A percentile compares a stretch with the other conserved stretches of the same genome.
phyloP scores from a whole-genome alignment of 2,329 filamentous ascomycete species.

The Botrytis hyacinthi region DNA sequence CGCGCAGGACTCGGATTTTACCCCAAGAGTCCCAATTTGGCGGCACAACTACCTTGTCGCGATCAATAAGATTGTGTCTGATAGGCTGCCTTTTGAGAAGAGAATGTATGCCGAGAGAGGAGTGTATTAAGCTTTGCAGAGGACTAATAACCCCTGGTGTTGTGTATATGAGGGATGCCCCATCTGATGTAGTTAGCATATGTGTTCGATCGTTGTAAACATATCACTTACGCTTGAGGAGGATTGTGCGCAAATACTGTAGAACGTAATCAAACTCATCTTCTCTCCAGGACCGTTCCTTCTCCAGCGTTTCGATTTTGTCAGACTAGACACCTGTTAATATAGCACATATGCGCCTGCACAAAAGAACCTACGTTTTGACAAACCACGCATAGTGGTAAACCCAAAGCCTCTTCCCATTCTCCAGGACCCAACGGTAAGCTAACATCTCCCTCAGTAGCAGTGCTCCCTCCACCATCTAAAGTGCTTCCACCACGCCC shows the following conservation, averaged over 20 bases:
- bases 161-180: slow-evolving; percentile 82
- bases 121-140: slow-evolving; percentile 77
- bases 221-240: slow-evolving; percentile 71
- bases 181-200: slow-evolving; percentile 53
- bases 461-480: slow-evolving; percentile 55
- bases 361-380: slow-evolving; percentile 66
- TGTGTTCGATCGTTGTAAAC: not conserved
- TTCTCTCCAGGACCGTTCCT: slow-evolving; percentile 89
- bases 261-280: slow-evolving; percentile 95
- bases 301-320: slow-evolving; percentile 74
- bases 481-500: slow-evolving; percentile 64
- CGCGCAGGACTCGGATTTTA: slow-evolving; percentile 88
- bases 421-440: slow-evolving; percentile 83
- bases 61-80: slow-evolving; percentile 88
- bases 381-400: slow-evolving; percentile 91
- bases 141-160: slow-evolving; percentile 73
- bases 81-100: slow-evolving; percentile 74
- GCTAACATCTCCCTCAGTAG: slow-evolving; percentile 65
- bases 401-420: slow-evolving; percentile 84
- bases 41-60: slow-evolving; percentile 90
- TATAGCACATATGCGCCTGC: not conserved
- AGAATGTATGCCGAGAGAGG: slow-evolving; percentile 81
- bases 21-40: slow-evolving; percentile 99
- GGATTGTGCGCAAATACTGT: slow-evolving; percentile 84
- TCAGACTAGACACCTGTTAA: slow-evolving; percentile 28